A percentile compares a stretch with the other conserved stretches of the same genome.
These are phyloP conservation scores for Lichenothelia convexa DNA, from an alignment of 495 filamentous ascomycete genomes.

Conservation along the genomic window DNA sequence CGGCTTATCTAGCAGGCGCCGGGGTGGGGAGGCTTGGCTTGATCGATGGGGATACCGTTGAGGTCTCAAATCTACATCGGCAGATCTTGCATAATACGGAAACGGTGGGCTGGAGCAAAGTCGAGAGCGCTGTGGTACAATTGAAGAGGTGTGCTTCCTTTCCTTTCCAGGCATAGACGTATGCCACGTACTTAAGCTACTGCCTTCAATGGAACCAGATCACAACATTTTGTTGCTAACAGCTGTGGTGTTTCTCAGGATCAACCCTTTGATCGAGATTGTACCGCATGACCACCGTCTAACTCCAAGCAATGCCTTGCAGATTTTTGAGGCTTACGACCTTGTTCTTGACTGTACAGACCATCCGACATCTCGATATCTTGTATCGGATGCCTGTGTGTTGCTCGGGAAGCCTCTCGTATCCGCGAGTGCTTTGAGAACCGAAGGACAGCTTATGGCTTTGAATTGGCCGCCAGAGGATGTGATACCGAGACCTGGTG, in stretches of 20 bases:
- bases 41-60: constrained; percentile 74
- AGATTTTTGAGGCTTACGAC: constrained; percentile 52
- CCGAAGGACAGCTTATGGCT: constrained; percentile 78
- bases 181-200: background rate
- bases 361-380: constrained; percentile 73
- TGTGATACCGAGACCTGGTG: constrained; percentile 23
- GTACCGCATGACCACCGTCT: constrained; percentile 41
- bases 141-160: constrained; percentile 23
- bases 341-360: constrained; percentile 89
- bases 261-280: constrained; percentile 55
- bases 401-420: constrained; percentile 62
- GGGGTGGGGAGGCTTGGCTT: constrained; percentile 72
- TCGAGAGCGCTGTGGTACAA: constrained; percentile 54
- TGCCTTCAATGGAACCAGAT: background rate
- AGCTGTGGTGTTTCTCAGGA: no score
- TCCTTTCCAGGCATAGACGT: background rate
- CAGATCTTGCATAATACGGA: constrained; percentile 63
- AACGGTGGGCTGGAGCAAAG: constrained; percentile 62
- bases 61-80: constrained; percentile 80
- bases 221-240: no score
- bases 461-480: constrained; percentile 49
- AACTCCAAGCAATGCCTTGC: constrained; percentile 40
- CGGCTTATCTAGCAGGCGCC: constrained; percentile 73
- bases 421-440: constrained; percentile 70
- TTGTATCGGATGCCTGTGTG: constrained; percentile 80